phyloP scores from a whole-genome alignment of 768 basidiomycete genomes.

The Clathrus columnatus region DNA sequence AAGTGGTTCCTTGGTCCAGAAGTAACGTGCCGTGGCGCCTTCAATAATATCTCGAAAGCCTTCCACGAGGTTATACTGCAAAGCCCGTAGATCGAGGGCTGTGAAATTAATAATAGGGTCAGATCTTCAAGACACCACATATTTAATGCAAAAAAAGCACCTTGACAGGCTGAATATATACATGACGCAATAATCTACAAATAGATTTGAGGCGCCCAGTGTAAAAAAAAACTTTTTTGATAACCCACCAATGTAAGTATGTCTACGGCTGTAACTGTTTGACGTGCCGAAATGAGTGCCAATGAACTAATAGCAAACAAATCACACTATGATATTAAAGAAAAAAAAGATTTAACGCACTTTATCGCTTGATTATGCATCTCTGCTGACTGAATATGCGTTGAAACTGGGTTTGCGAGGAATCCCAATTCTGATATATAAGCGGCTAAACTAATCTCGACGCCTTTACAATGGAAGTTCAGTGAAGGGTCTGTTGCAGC shows the following conservation, averaged over 20 bases:
- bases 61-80: constrained; percentile 56
- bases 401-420: constrained; percentile 20
- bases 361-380: constrained; percentile 24
- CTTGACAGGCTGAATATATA: neutral
- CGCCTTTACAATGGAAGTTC: constrained; percentile 21
- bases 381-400: constrained; percentile 20
- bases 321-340: neutral
- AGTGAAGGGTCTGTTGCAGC: constrained; percentile 10
- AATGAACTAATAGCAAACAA: constrained; percentile 16
- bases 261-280: constrained; percentile 23
- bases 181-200: neutral
- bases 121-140: too few relatives aligned
- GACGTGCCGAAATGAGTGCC: constrained; percentile 25
- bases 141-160: too few relatives aligned
- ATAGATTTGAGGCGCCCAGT: constrained; percentile 10
- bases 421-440: constrained; percentile 18
- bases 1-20: constrained; percentile 16
- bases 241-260: constrained; percentile 21
- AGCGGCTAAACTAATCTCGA: constrained; percentile 20
- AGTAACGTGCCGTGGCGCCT: constrained; percentile 40
- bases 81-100: constrained; percentile 70
- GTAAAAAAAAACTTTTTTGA: constrained; percentile 12
- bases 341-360: constrained; percentile 8
- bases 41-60: constrained; percentile 38
- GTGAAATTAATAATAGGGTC: constrained; percentile 66